A percentile compares a stretch with the other conserved stretches of the same genome.
phyloP scores from a whole-genome alignment of 2,329 filamentous ascomycete genomes.

The Lasiodiplodia sp. region DNA sequence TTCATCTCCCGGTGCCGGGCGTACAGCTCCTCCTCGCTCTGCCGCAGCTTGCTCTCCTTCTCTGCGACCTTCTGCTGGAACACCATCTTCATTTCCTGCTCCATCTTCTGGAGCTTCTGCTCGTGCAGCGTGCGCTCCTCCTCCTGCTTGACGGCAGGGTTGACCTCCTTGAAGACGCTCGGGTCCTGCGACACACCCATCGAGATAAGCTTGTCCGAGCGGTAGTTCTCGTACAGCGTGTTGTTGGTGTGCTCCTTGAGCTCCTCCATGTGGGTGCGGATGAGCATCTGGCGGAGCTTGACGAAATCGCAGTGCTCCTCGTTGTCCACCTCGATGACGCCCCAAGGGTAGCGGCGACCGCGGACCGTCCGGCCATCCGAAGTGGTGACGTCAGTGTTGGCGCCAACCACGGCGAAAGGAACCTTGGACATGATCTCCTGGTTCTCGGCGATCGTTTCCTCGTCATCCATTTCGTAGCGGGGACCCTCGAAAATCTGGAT shows the following conservation, averaged over 20 bases:
- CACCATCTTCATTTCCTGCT: constrained; percentile 99
- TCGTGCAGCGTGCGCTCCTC: constrained; percentile 98
- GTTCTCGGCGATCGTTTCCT: constrained; percentile 99
- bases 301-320: constrained; percentile 99
- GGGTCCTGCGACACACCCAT: constrained; percentile 99
- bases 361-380: constrained; percentile 94
- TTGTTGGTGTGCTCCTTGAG: constrained; percentile 99
- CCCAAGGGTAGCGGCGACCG: constrained; percentile 96
- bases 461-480: constrained; percentile 97
- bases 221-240: constrained; percentile 98
- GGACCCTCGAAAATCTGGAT: constrained; percentile 99
- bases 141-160: constrained; percentile 99
- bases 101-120: constrained; percentile 99
- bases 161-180: constrained; percentile 99
- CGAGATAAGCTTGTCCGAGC: constrained; percentile 96
- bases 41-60: constrained; percentile 99
- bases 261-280: constrained; percentile 99
- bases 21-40: constrained; percentile 98
- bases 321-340: constrained; percentile 98
- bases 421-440: constrained; percentile 99
- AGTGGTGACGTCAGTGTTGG: constrained; percentile 91
- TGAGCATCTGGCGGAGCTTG: constrained; percentile 99
- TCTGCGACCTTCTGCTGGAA: constrained; percentile 99
- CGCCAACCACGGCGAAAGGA: constrained; percentile 96
- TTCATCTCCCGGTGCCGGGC: constrained; percentile 99